Evolutionary conservation across 2,329 filamentous ascomycete genomes (phyloP).

Genomic region (Volutella citrinella): DNA sequence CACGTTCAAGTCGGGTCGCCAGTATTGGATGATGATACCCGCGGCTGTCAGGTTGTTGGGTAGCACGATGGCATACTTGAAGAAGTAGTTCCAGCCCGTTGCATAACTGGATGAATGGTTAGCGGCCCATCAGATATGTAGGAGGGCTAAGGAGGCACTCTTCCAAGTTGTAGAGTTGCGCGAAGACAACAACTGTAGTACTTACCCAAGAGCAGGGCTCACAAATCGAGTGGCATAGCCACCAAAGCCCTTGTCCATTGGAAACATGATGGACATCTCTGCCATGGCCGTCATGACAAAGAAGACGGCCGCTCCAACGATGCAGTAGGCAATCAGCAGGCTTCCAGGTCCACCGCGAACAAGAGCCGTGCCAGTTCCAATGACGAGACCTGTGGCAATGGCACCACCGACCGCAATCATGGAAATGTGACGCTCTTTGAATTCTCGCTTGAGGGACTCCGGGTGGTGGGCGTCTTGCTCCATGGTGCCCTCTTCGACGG

Average conservation of each 20-base stretch:
- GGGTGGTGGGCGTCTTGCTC: too few species aligned
- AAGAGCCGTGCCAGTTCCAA: conserved; percentile 1
- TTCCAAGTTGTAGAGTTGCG: too few species aligned
- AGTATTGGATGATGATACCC: conserved; percentile 36
- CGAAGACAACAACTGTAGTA: too few species aligned
- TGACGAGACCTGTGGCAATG: conserved; percentile 1
- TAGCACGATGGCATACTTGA: conserved; percentile 49
- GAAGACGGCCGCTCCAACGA: conserved; percentile 43
- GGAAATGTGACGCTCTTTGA: conserved; percentile 4
- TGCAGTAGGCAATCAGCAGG: conserved; percentile 44
- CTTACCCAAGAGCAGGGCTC: conserved; percentile 45
- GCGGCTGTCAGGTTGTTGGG: conserved; percentile 50
- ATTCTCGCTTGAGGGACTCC: too few species aligned
- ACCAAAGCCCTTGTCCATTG: conserved; percentile 47
- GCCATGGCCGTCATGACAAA: conserved; percentile 48
- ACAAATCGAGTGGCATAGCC: conserved; percentile 48
- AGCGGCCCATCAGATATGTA: too few species aligned
- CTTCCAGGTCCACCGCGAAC: conserved; percentile 22
- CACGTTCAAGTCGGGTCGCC: conserved; percentile 30
- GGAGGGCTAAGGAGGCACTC: too few species aligned
- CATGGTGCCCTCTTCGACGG: too few species aligned
- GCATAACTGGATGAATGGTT: conserved; percentile 46
- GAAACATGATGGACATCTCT: conserved; percentile 45
- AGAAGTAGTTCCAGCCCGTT: conserved; percentile 49
- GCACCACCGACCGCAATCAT: conserved; percentile 2